A percentile compares a stretch with the other conserved stretches of the same genome.
These are phyloP conservation scores for Lathyrus tuberosus DNA, from an alignment of 306 rosid genomes.

Conservation along the genomic window DNA sequence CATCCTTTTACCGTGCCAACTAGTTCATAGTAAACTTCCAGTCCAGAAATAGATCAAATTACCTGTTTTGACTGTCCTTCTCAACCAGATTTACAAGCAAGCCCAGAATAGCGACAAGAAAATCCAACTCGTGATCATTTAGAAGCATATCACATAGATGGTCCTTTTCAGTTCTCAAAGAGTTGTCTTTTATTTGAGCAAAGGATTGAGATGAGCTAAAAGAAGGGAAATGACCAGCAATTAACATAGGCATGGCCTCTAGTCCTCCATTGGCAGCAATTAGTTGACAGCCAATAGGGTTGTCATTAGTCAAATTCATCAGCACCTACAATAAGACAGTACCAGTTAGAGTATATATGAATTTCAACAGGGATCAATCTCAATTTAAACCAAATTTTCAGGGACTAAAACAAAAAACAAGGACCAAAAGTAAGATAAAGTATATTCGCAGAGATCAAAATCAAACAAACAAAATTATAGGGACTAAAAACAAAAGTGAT, in stretches of 20 bases:
- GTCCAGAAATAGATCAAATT: conserved; percentile 34
- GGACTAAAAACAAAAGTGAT: too few species aligned
- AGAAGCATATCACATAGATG: conserved; percentile 61
- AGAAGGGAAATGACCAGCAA: conserved; percentile 88
- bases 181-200: conserved; percentile 46
- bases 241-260: conserved; percentile 85
- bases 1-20: conserved; percentile 5
- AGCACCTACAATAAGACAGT: conserved; percentile 68
- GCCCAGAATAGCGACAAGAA: conserved; percentile 97
- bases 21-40: conserved; percentile 17
- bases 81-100: conserved; percentile 95
- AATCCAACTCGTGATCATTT: conserved; percentile 84
- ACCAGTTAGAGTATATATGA: conserved; percentile 9
- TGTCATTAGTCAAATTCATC: conserved; percentile 97
- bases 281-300: conserved; percentile 88
- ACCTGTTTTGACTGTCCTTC: conserved; percentile 93
- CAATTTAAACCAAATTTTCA: too few species aligned
- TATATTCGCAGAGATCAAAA: too few species aligned
- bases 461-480: too few species aligned
- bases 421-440: too few species aligned
- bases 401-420: too few species aligned
- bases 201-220: conserved; percentile 62
- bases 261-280: conserved; percentile 88
- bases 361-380: too few species aligned
- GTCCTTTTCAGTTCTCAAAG: conserved; percentile 44